Conservation (phyloP, 2,329 filamentous ascomycete species). For the Alternaria brassicicola region DNA sequence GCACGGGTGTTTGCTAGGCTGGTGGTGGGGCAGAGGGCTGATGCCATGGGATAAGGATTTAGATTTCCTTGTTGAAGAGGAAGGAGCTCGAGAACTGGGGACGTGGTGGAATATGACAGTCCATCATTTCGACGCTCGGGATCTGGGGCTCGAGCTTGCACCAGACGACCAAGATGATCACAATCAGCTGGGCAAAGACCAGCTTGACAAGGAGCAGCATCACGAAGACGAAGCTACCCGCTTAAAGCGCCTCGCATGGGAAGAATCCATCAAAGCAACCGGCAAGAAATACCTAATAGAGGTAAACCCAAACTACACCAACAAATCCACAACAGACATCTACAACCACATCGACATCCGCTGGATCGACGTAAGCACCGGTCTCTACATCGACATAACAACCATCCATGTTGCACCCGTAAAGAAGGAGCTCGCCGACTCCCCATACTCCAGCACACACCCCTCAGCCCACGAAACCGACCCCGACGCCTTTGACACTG, state of each 20-base stretch:
- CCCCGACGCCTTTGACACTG: not conserved
- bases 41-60: slow-evolving; percentile 68
- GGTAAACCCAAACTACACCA: slow-evolving; percentile 62
- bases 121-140: slow-evolving; percentile 46
- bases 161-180: not conserved
- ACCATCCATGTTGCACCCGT: slow-evolving; percentile 57
- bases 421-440: not conserved
- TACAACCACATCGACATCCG: slow-evolving; percentile 65
- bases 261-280: slow-evolving; percentile 17
- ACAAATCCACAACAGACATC: slow-evolving; percentile 53
- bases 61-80: slow-evolving; percentile 64
- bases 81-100: slow-evolving; percentile 62
- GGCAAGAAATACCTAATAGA: slow-evolving; percentile 60
- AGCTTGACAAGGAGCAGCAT: not conserved
- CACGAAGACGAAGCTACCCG: slow-evolving; percentile 27
- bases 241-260: not conserved
- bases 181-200: not conserved
- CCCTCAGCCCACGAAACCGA: slow-evolving; percentile 3
- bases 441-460: not conserved
- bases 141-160: slow-evolving; percentile 12
- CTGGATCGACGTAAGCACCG: slow-evolving; percentile 65
- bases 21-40: slow-evolving; percentile 68
- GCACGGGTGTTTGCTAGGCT: slow-evolving; percentile 65
- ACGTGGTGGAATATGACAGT: slow-evolving; percentile 68
- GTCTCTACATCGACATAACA: slow-evolving; percentile 68